Conservation (phyloP, 257 asterid species). For the Gynochthodes officinalis region DNA sequence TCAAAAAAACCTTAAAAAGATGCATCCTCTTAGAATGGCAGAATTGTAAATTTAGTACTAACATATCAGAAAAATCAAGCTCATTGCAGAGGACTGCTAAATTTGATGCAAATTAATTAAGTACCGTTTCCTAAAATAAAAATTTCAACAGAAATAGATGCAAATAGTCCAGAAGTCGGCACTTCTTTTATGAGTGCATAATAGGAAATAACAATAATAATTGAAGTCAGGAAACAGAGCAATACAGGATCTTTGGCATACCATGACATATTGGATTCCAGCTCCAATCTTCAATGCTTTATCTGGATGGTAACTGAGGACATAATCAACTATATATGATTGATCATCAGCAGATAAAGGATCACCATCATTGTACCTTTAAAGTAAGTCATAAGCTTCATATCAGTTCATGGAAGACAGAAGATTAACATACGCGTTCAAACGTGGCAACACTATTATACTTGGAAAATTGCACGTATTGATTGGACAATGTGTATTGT, state of each 20-base stretch:
- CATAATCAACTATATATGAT: slow-evolving; percentile 61
- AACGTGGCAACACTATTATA: not conserved
- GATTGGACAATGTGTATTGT: not conserved
- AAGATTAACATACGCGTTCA: not conserved
- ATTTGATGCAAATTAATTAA: not conserved
- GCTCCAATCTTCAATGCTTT: slow-evolving; percentile 74
- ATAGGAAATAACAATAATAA: not conserved
- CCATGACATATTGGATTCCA: slow-evolving; percentile 74
- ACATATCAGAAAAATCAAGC: not conserved
- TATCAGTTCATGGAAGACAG: not conserved
- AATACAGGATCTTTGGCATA: slow-evolving; percentile 23
- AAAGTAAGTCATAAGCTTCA: slow-evolving; percentile 8
- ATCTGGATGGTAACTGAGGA: slow-evolving; percentile 80
- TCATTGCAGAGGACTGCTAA: not conserved
- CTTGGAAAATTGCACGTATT: not conserved
- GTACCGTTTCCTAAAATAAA: too few relatives aligned
- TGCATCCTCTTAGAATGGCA: not conserved
- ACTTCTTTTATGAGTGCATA: not conserved
- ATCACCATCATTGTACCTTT: slow-evolving; percentile 86
- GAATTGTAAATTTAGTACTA: too few relatives aligned
- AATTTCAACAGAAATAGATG: too few relatives aligned
- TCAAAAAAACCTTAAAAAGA: too few relatives aligned
- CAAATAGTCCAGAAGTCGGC: not conserved
- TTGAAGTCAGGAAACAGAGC: not conserved
- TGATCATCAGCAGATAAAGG: slow-evolving; percentile 80